Evolutionary conservation across 179 eudicot species (phyloP).

Genomic region (Beta macrorhiza): DNA sequence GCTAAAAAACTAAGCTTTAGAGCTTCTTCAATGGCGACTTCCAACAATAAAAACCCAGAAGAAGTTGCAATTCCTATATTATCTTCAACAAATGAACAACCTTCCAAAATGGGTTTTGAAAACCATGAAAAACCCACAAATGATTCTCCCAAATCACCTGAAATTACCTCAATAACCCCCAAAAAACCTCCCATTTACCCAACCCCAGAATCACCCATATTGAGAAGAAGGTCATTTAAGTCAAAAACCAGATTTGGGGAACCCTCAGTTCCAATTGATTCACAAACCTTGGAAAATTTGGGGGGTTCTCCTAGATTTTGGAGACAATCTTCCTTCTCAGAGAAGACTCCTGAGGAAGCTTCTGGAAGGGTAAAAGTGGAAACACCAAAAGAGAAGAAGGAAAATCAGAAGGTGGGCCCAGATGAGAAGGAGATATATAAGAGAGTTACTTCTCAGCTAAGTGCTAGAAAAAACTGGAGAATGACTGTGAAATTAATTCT

Average conservation of each 20-base stretch:
- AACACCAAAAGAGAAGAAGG: constrained; percentile 11
- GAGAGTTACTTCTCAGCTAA: constrained; percentile 38
- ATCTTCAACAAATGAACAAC: constrained; percentile 6
- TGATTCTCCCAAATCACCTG: constrained; percentile 14
- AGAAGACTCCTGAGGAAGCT: constrained; percentile 8
- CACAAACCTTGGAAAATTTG: constrained; percentile 23
- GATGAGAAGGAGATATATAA: constrained; percentile 45
- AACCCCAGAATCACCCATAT: constrained; percentile 24
- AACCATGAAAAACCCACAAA: constrained; percentile 12
- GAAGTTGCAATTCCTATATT: constrained; percentile 24
- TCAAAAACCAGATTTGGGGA: constrained; percentile 39
- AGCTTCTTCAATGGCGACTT: constrained; percentile 19
- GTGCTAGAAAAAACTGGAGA: constrained; percentile 29
- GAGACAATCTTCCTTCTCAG: constrained; percentile 13
- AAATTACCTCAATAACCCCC: constrained; percentile 20
- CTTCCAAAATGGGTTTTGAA: constrained; percentile 9
- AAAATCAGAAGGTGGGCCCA: constrained; percentile 24
- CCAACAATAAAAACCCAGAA: constrained; percentile 16
- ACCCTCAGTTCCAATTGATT: constrained; percentile 37
- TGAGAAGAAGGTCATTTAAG: constrained; percentile 22
- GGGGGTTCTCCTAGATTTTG: constrained; percentile 19
- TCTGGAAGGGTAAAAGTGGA: constrained; percentile 8
- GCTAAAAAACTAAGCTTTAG: neutral
- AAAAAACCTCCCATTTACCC: constrained; percentile 24
- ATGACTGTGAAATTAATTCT: constrained; percentile 29